A percentile compares a stretch with the other conserved stretches of the same genome.
Conservation (phyloP, 208 protist species). For the Herpetomonas samuelpessoai region DNA sequence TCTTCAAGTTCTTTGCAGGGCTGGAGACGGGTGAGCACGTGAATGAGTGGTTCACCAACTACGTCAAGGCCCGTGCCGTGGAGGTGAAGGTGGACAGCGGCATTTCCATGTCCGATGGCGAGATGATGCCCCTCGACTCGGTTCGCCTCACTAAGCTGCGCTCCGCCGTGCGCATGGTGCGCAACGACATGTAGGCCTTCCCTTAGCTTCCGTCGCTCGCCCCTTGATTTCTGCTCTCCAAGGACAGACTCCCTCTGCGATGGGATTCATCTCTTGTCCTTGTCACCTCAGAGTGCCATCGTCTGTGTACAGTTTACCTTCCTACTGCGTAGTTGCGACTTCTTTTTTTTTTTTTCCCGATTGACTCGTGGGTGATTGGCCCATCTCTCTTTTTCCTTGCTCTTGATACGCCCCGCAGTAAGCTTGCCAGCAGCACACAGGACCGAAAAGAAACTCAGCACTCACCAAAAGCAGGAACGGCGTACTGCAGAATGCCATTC, state of each 20-base stretch:
- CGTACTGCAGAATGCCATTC: too few species aligned
- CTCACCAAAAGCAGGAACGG: too few species aligned
- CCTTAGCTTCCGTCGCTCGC: background rate
- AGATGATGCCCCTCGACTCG: slow-evolving; percentile 72
- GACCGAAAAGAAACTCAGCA: too few species aligned
- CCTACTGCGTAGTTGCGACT: background rate
- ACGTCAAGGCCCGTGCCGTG: slow-evolving; percentile 76
- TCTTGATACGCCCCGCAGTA: too few species aligned
- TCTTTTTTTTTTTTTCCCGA: slow-evolving; percentile 7
- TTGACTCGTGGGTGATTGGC: too few species aligned
- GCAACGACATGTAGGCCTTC: slow-evolving; percentile 17
- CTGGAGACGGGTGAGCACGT: slow-evolving; percentile 71
- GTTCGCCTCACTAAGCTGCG: slow-evolving; percentile 67
- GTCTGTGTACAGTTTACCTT: slow-evolving; percentile 7
- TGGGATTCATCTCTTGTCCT: too few species aligned
- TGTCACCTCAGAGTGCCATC: too few species aligned
- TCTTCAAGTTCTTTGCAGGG: slow-evolving; percentile 61
- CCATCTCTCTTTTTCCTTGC: too few species aligned
- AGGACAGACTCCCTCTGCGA: too few species aligned
- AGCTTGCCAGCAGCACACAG: too few species aligned
- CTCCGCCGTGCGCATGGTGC: slow-evolving; percentile 47
- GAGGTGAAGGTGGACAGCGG: slow-evolving; percentile 74
- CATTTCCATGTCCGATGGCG: slow-evolving; percentile 80
- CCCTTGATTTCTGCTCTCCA: background rate
- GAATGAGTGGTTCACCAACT: slow-evolving; percentile 55